Conservation (phyloP, 202 grass and related monocot species). For the Alloteropsis angusta region DNA sequence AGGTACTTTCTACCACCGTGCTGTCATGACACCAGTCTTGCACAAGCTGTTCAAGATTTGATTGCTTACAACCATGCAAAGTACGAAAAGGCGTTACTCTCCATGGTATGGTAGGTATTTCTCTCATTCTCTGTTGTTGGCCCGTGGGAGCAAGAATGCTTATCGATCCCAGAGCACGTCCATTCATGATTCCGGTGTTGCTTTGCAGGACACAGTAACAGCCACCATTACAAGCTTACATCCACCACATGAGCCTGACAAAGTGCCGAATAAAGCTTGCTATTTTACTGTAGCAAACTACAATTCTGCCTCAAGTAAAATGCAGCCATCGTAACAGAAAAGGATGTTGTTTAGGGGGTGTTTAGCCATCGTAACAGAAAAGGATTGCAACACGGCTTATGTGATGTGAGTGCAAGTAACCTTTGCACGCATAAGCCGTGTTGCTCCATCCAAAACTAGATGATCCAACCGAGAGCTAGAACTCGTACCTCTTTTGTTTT, state of each 20-base stretch:
- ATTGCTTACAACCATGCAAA: neutral
- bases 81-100: neutral
- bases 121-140: too few relatives aligned
- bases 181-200: neutral
- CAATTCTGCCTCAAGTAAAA: neutral
- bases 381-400: too few relatives aligned
- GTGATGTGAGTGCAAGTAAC: conserved; percentile 16
- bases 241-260: conserved; percentile 23
- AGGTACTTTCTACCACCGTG: neutral
- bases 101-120: too few relatives aligned
- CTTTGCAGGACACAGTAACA: neutral
- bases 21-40: neutral
- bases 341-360: conserved; percentile 4
- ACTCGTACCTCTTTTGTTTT: neutral
- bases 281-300: neutral
- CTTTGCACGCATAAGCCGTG: neutral
- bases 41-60: neutral
- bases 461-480: neutral
- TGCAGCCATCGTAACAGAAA: neutral
- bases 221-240: neutral
- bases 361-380: neutral
- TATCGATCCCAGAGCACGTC: too few relatives aligned
- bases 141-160: neutral
- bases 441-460: neutral
- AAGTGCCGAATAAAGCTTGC: neutral